A percentile compares a stretch with the other conserved stretches of the same genome.
These are phyloP conservation scores for Serendipita sp. DNA, from an alignment of 768 basidiomycete genomes.

Conservation along the genomic window DNA sequence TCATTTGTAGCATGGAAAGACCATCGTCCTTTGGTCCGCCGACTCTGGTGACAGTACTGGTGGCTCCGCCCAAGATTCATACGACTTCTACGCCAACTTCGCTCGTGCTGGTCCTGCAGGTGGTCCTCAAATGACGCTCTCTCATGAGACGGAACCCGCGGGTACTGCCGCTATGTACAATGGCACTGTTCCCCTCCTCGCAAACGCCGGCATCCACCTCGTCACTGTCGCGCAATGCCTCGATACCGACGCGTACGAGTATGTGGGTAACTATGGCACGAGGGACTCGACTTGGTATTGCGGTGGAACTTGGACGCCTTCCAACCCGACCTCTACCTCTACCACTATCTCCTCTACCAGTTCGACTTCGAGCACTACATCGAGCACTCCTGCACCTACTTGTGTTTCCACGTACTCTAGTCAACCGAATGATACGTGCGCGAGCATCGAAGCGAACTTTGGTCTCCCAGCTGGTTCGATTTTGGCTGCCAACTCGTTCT, in stretches of 20 bases:
- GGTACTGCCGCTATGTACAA: not conserved
- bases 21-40: constrained; percentile 1
- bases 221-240: not conserved
- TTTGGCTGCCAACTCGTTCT: not conserved
- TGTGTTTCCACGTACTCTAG: not conserved
- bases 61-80: not conserved
- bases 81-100: not conserved
- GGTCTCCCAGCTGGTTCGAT: not conserved
- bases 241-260: not conserved
- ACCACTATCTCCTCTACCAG: not conserved
- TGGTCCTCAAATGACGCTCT: not conserved
- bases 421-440: not conserved
- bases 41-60: constrained; percentile 1
- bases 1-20: not conserved
- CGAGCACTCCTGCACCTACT: not conserved
- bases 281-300: not conserved
- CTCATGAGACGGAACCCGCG: not conserved
- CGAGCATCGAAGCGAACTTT: not conserved
- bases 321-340: not conserved
- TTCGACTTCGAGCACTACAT: not conserved
- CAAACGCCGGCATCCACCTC: not conserved
- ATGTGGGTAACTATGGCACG: not conserved
- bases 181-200: not conserved
- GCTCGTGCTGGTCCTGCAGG: not conserved
- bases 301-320: not conserved